Conservation (phyloP, 106 monocot species). For the Posidonia australis region DNA sequence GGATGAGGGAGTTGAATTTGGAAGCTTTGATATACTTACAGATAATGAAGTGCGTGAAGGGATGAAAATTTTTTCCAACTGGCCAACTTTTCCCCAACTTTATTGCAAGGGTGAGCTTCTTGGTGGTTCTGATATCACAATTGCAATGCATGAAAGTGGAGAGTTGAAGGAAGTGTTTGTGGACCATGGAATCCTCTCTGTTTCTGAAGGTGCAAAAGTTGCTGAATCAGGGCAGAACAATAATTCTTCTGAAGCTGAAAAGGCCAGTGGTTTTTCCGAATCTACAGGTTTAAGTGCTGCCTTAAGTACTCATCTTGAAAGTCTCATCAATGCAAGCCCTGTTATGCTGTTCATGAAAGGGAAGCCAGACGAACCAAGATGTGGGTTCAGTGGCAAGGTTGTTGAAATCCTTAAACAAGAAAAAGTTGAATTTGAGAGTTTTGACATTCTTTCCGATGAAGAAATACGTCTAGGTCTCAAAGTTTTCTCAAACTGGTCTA, state of each 20-base stretch:
- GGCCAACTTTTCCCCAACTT: conserved; percentile 93
- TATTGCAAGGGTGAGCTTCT: conserved; percentile 83
- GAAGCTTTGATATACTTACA: conserved; percentile 81
- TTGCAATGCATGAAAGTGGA: conserved; percentile 83
- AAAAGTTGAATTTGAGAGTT: conserved; percentile 53
- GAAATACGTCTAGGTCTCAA: conserved; percentile 76
- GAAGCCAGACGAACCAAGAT: conserved; percentile 58
- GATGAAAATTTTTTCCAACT: conserved; percentile 75
- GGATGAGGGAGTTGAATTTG: conserved; percentile 64
- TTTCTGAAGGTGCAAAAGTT: conserved; percentile 6
- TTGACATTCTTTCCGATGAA: conserved; percentile 72
- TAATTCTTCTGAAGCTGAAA: conserved; percentile 7
- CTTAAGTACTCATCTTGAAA: conserved; percentile 38
- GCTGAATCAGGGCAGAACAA: conserved; percentile 6
- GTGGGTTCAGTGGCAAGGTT: conserved; percentile 70
- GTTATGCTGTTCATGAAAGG: conserved; percentile 88
- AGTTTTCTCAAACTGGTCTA: conserved; percentile 79
- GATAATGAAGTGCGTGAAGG: conserved; percentile 81
- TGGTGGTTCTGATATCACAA: conserved; percentile 77
- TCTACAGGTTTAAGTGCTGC: conserved; percentile 36
- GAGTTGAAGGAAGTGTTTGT: conserved; percentile 60
- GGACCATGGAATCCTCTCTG: conserved; percentile 35
- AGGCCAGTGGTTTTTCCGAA: conserved; percentile 22
- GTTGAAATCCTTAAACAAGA: conserved; percentile 68
- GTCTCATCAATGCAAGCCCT: conserved; percentile 51